Base-by-base conservation (phyloP, 2,329 filamentous ascomycete genomes). In the Pseudogymnoascus sp. region DNA sequence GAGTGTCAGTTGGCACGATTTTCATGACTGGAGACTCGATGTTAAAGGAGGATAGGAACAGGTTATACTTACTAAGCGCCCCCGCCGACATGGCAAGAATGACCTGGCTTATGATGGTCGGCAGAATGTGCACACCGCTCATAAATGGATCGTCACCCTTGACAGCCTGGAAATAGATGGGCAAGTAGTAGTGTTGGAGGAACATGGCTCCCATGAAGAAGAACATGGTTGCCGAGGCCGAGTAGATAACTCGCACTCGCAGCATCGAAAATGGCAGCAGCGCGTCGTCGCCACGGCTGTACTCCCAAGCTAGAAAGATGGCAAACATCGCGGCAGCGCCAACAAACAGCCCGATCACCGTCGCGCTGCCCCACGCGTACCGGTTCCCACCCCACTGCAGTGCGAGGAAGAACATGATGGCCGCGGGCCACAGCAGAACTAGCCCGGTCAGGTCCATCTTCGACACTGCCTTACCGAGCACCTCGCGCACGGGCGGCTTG, bases 91-190 rank as follows among this genome's bases (percentile, higher is more conserved):
- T 8, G 14, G n/a, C 14, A 31, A 67, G 43, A 0, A 70, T 1
- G 34, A 72, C 64, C 60, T 70, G 68, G 28, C 64, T 63, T 7
- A 81, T 69, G 66, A 78, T 77, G 1, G 73, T 66, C 3, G 79
- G 75, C 16, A 80, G 70, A 37, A 75, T 73, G 61, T 73, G 72
- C 4, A 79, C 72, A 8, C 78, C 78, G 4, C 75, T 77, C 62
- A 71, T 61, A 2, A 71, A 73, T 3, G 77, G 74, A 37, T 66
- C 69, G 45, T 72, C 70, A 11, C 73, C 74, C 63, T 73, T 75
- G 64, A 82, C 76, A 31, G 77, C 74, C 72, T 83, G 79, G 70
- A 83, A 81, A 73, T 79, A 82, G 64, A 81, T 74, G 1, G 80
- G 78, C 6, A 81, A 70, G 63, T 80, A 80, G 69, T 77, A 80